phyloP scores from a whole-genome alignment of 768 basidiomycete genomes.

The Hemileccinum rubropunctum region DNA sequence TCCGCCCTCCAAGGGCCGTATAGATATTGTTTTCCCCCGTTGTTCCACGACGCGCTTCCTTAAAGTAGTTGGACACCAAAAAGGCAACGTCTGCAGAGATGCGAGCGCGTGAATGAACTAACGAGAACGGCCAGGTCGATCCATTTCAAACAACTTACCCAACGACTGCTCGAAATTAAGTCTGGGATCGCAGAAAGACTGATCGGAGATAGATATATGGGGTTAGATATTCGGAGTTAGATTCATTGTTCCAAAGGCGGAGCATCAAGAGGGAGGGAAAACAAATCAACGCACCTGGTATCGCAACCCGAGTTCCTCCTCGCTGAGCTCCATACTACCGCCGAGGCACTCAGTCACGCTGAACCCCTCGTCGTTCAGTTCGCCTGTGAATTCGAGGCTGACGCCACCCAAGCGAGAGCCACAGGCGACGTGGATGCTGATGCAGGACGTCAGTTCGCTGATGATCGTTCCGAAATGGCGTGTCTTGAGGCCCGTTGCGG shows the following conservation, averaged over 20 bases:
- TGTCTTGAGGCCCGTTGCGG: constrained; percentile 81
- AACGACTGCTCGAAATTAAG: constrained; percentile 93
- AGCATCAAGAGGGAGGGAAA: background rate
- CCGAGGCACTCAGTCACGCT: constrained; percentile 97
- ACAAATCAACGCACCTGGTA: constrained; percentile 61
- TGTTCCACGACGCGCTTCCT: constrained; percentile 54
- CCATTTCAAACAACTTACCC: constrained; percentile 49
- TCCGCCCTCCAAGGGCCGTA: constrained; percentile 28
- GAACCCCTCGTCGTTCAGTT: constrained; percentile 86
- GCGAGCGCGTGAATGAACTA: background rate
- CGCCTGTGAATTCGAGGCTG: constrained; percentile 90
- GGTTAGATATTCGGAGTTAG: background rate
- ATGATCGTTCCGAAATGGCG: constrained; percentile 89
- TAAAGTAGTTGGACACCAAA: constrained; percentile 77
- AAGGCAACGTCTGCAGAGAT: constrained; percentile 71
- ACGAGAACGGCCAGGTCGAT: too few species aligned
- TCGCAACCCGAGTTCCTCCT: constrained; percentile 84
- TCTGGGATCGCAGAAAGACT: constrained; percentile 93
- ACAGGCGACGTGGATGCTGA: constrained; percentile 73
- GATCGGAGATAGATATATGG: background rate
- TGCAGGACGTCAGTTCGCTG: constrained; percentile 76
- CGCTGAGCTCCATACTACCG: constrained; percentile 91
- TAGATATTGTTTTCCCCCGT: constrained; percentile 26
- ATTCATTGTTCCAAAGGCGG: background rate
- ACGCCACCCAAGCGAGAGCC: constrained; percentile 80